Conservation (phyloP, 768 basidiomycete genomes). For the Austroboletus eburneus region DNA sequence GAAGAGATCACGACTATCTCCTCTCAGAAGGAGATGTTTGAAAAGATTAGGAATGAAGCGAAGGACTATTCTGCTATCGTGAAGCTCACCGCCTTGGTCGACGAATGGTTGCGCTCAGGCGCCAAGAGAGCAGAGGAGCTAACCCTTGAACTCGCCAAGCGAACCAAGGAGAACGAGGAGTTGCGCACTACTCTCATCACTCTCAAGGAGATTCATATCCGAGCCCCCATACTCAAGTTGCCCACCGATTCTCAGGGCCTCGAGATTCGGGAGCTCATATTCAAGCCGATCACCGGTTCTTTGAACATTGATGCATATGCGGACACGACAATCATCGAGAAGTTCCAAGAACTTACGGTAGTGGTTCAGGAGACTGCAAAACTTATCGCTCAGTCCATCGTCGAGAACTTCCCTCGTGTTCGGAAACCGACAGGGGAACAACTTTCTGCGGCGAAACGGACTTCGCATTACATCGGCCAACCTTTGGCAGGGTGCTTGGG, state of each 20-base stretch:
- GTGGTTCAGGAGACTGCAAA: constrained; percentile 10
- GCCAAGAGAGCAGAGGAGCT: constrained; percentile 4
- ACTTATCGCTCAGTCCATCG: constrained; percentile 6
- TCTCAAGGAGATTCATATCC: constrained; percentile 9
- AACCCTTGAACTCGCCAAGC: not conserved
- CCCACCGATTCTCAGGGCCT: constrained; percentile 9
- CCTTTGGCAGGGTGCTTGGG: not conserved
- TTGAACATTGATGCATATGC: constrained; percentile 7
- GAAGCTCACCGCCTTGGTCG: constrained; percentile 5
- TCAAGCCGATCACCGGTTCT: too few species aligned
- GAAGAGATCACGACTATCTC: not conserved
- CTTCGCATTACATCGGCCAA: constrained; percentile 2
- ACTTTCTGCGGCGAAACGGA: not conserved
- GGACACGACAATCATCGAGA: constrained; percentile 4
- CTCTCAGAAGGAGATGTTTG: not conserved
- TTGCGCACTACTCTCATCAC: not conserved
- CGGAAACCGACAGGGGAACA: not conserved
- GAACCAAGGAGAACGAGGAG: constrained; percentile 8
- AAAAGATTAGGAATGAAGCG: not conserved
- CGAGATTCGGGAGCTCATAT: constrained; percentile 3
- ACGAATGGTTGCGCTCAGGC: constrained; percentile 9
- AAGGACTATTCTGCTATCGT: constrained; percentile 4
- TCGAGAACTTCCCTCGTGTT: not conserved
- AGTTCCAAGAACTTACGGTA: constrained; percentile 10
- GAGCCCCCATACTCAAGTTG: constrained; percentile 6